Evolutionary conservation across 208 protist genomes (phyloP), one percentile per base, ranked within the genome.

Genomic region (Acanthamoeba lenticulata): DNA sequence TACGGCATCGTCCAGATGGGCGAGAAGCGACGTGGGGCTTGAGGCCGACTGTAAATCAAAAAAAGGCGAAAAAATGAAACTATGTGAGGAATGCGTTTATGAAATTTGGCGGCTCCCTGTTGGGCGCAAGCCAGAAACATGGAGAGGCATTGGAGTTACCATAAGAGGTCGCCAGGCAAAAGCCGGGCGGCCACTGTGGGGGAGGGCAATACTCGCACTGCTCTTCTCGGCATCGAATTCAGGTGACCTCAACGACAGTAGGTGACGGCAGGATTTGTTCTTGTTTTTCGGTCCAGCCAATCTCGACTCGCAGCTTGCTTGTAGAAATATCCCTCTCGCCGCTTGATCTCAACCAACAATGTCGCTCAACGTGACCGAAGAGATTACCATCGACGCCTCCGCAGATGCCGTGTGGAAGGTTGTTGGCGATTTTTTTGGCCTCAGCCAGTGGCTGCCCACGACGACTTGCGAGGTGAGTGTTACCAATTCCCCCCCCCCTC

Each of bases 321-420:
- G 52, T 60, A 60, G 21, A 60, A 27, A 60, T 21, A 27, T 21
- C 52, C 60, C 60, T 69, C 27, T 79, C 24, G 7, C 67, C 24
- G 38, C 67, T 79, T 79, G 5, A 3, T 79, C 34, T 21, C 7
- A n/a, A n/a, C 9, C 24, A 9, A 79, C 38, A 49, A 81, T 81
- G 72, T 81, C 72, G 19, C 72, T 81, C 38, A 81, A 81, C 72
- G 72, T 81, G 34, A 81, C 72, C 2, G 72, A 81, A 27, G 72
- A 81, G 29, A 81, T 81, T 38, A 49, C 42, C 19, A 81, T 81
- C 42, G 72, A 81, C 7, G 72, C 72, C 9, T 6, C 72, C 3
- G 72, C 72, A 6, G 72, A 81, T 47, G 72, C 72, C 24, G 72
- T 81, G 1, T 81, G 72, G 72, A 81, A 81, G 72, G 72, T 81